Evolutionary conservation across 2,329 filamentous ascomycete species (phyloP).

Genomic region (Colletotrichum brevisporum): DNA sequence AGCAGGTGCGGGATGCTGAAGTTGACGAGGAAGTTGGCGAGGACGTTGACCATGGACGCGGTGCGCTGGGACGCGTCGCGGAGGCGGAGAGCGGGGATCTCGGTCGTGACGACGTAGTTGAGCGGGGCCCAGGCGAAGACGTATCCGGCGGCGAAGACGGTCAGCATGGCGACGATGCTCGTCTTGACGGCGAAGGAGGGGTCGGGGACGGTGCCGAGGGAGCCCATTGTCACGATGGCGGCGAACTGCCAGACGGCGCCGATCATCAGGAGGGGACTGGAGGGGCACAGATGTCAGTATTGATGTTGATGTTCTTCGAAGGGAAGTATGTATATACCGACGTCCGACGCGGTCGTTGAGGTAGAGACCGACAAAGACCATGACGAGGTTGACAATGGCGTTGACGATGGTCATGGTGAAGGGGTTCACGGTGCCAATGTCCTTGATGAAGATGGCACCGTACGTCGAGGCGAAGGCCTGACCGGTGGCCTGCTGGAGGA

Average conservation of each 20-base stretch:
- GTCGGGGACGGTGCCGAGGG: slow-evolving; percentile 37
- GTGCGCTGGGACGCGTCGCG: slow-evolving; percentile 33
- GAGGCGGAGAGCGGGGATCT: slow-evolving; percentile 46
- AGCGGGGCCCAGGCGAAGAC: slow-evolving; percentile 53
- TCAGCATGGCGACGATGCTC: slow-evolving; percentile 52
- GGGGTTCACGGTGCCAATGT: slow-evolving; percentile 48
- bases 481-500: slow-evolving; percentile 43
- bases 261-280: slow-evolving; percentile 23
- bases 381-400: slow-evolving; percentile 23
- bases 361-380: slow-evolving; percentile 25
- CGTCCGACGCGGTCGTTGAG: slow-evolving; percentile 36
- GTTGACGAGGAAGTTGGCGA: slow-evolving; percentile 43
- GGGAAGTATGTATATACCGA: slow-evolving; percentile 12
- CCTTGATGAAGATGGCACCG: slow-evolving; percentile 47
- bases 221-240: slow-evolving; percentile 39
- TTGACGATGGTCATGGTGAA: slow-evolving; percentile 45
- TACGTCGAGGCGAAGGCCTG: slow-evolving; percentile 43
- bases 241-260: slow-evolving; percentile 29
- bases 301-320: too few species aligned
- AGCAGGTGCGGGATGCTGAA: slow-evolving; percentile 42
- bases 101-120: slow-evolving; percentile 53
- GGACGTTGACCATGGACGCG: slow-evolving; percentile 42
- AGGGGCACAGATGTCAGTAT: background rate
- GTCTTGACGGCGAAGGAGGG: slow-evolving; percentile 42
- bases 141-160: slow-evolving; percentile 51